These are phyloP conservation scores for Scedosporium apiospermum DNA, from an alignment of 2,329 filamentous ascomycete species.

Conservation along the genomic window DNA sequence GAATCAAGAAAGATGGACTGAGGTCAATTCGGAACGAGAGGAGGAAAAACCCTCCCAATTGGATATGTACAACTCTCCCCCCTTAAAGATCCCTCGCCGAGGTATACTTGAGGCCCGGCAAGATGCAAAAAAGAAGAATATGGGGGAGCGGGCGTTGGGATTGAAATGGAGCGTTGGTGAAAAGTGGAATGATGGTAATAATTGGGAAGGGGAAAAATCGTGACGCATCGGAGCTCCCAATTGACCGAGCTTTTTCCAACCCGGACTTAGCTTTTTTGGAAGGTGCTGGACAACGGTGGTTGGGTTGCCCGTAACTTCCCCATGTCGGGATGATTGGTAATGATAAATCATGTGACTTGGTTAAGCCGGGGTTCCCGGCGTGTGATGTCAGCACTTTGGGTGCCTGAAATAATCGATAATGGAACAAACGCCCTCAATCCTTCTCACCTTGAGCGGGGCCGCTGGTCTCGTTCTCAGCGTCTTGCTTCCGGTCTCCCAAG, in stretches of 20 bases:
- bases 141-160: background rate
- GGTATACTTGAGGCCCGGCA: background rate
- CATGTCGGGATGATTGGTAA: too few relatives aligned
- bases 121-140: background rate
- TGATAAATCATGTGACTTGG: too few relatives aligned
- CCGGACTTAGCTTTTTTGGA: background rate
- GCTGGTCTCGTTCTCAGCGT: too few relatives aligned
- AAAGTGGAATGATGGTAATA: constrained; percentile 5
- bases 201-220: constrained; percentile 3
- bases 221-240: constrained; percentile 1
- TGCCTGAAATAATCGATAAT: background rate
- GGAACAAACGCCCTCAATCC: too few relatives aligned
- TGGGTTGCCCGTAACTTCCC: background rate
- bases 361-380: too few relatives aligned
- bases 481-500: too few relatives aligned
- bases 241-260: constrained; percentile 2
- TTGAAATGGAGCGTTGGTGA: background rate
- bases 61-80: constrained; percentile 14
- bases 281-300: background rate
- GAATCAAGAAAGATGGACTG: background rate
- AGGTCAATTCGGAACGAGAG: background rate
- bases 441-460: too few relatives aligned
- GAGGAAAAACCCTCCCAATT: background rate
- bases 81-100: background rate
- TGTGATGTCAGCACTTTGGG: background rate